Base-by-base conservation (phyloP, 2,329 filamentous ascomycete genomes). In the Colletotrichum viniferum region DNA sequence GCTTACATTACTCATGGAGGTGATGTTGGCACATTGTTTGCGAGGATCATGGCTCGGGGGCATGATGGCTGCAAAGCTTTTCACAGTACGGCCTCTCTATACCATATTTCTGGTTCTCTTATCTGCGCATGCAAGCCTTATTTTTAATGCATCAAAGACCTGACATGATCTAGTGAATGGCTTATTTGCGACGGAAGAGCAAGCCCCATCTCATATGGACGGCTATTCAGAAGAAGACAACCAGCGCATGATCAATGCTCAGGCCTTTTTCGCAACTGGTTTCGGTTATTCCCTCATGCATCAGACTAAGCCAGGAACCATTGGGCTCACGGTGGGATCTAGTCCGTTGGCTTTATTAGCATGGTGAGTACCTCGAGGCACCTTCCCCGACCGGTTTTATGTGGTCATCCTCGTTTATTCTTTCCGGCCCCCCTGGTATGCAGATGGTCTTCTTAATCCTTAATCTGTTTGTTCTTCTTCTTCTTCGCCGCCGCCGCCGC, bases 31-130 rank as follows among this genome's bases (percentile, higher is more conserved):
- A 63, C 18, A 3, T 48, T 58, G 7, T 16, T 38, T 21, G 38
- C 32, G 12, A 60, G 43, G 5, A n/a, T 56, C 14, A 30, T 66
- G 48, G 58, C 58, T 16, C 16, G 6, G 21, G 32, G 24, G 12
- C 48, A 61, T 30, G 24, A 69, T n/a, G 66, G 66, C 7, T 48
- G 32, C 24, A 34, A 36, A 21, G 18, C 60, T 10, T 63, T 65
- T 16, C 66, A 61, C 30, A 60, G 74, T 38, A 16, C 28, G 87
- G 18, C 58, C 13, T 4, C 24, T 36, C 30, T n/a, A 16, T 21
- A 2, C 28, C 7, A 18, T 5, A 4, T 28, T 8, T 0, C 63
- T 16, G 6, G 7, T 0, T 21, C 28, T 9, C n/a, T 52, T 18
- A 32, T 28, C 18, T 16, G 26, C 26, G 32, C 12, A 32, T 13